Percentiles rank a stretch among this genome's conserved stretches.
These are phyloP conservation scores for Colletotrichum theobromicola DNA, from an alignment of 2,329 filamentous ascomycete species.

Conservation along the genomic window DNA sequence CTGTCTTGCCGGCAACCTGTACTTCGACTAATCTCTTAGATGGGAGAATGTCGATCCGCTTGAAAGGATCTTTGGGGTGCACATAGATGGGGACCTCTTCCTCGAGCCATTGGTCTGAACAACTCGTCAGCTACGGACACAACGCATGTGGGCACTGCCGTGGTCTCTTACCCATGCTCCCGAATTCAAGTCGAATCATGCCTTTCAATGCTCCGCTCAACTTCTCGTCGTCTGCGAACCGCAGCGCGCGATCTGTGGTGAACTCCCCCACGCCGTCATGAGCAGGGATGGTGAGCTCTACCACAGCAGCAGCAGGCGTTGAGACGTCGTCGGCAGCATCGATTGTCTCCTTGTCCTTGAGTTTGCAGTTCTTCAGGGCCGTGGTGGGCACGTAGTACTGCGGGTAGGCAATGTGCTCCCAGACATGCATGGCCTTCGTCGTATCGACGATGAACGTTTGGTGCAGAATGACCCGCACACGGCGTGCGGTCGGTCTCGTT, in stretches of 20 bases:
- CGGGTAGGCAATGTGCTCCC: conserved; percentile 55
- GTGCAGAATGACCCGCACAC: conserved; percentile 38
- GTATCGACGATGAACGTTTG: conserved; percentile 41
- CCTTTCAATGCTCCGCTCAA: conserved; percentile 35
- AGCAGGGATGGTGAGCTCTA: conserved; percentile 33
- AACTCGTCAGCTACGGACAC: neutral
- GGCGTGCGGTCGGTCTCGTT: conserved; percentile 27
- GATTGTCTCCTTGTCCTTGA: conserved; percentile 31
- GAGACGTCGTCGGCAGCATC: conserved; percentile 25
- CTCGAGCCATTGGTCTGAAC: conserved; percentile 49
- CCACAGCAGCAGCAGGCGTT: conserved; percentile 29
- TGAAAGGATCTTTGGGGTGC: conserved; percentile 72
- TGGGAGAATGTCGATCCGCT: conserved; percentile 65
- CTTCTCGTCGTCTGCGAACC: conserved; percentile 43
- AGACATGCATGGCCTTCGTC: conserved; percentile 39
- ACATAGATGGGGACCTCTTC: conserved; percentile 64
- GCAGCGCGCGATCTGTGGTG: conserved; percentile 37
- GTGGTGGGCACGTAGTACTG: conserved; percentile 45
- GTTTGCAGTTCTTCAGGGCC: conserved; percentile 32
- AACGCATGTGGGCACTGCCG: rapidly evolving
- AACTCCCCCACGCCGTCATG: conserved; percentile 27
- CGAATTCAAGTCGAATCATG: conserved; percentile 38
- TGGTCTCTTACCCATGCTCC: conserved; percentile 33
- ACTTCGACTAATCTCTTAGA: conserved; percentile 60
- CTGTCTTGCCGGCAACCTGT: conserved; percentile 46